phyloP scores from a whole-genome alignment of 192 early-diverging fungal species.

The Coemansia sp. region DNA sequence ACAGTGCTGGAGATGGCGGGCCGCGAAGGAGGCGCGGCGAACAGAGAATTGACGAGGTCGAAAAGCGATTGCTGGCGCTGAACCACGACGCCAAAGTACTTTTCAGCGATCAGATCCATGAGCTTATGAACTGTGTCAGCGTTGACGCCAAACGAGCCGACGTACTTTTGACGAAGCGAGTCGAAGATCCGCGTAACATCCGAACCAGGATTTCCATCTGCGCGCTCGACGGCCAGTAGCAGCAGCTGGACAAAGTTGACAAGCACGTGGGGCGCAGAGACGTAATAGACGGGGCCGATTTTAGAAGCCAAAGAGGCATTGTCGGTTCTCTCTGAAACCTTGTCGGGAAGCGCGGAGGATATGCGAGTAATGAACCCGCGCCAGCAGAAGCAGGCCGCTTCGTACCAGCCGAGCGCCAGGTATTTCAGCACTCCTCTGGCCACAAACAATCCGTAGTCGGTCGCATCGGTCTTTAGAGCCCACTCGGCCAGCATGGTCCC shows the following conservation, averaged over 20 bases:
- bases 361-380: conserved; percentile 38
- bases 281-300: conserved; percentile 50
- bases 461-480: conserved; percentile 57
- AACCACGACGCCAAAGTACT: conserved; percentile 52
- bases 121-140: conserved; percentile 20
- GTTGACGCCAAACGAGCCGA: conserved; percentile 38
- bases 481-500: conserved; percentile 79
- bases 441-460: conserved; percentile 72
- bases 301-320: conserved; percentile 38
- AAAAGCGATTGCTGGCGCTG: conserved; percentile 50
- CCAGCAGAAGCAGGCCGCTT: conserved; percentile 55
- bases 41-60: conserved; percentile 48
- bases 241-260: conserved; percentile 67
- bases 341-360: conserved; percentile 19
- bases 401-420: conserved; percentile 56
- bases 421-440: conserved; percentile 80
- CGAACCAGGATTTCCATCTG: conserved; percentile 31
- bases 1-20: conserved; percentile 24
- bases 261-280: conserved; percentile 46
- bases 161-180: conserved; percentile 34
- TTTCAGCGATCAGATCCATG: conserved; percentile 39
- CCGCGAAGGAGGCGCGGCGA: conserved; percentile 31
- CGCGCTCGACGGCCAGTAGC: conserved; percentile 62
- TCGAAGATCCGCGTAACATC: conserved; percentile 20
- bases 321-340: conserved; percentile 16